phyloP scores from a whole-genome alignment of 768 basidiomycete genomes.

The Mycena capillaripes region DNA sequence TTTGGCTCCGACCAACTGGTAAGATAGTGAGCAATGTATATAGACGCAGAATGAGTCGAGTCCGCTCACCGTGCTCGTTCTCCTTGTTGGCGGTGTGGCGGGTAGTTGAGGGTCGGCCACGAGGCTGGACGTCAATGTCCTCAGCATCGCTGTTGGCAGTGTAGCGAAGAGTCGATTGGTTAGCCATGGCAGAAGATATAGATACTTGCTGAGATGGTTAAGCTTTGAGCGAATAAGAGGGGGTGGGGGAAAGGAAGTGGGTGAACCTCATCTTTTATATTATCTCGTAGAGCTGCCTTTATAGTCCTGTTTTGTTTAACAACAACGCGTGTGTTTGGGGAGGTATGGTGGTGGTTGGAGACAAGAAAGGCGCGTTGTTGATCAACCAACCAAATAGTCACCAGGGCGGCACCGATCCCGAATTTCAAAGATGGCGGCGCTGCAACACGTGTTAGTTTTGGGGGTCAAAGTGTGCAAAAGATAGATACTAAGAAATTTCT shows the following conservation, averaged over 20 bases:
- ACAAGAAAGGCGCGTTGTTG: not conserved
- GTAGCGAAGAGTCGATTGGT: too few species aligned
- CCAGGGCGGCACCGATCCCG: not conserved
- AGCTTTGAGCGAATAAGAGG: not conserved
- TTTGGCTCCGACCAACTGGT: too few species aligned
- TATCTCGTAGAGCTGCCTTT: not conserved
- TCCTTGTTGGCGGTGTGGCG: too few species aligned
- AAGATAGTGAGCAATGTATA: too few species aligned
- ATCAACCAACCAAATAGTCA: not conserved
- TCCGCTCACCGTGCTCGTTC: too few species aligned
- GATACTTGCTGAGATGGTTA: not conserved
- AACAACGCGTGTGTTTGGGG: not conserved
- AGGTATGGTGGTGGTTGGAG: slow-evolving; percentile 1
- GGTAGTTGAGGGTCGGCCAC: too few species aligned
- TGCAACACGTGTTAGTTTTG: slow-evolving; percentile 2
- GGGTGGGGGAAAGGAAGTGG: not conserved
- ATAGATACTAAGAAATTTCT: not conserved
- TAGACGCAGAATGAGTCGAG: too few species aligned
- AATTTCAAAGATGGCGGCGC: not conserved
- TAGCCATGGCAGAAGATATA: too few species aligned
- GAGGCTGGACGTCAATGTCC: too few species aligned
- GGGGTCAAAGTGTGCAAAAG: not conserved
- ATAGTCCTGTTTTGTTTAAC: not conserved
- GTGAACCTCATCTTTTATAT: not conserved
- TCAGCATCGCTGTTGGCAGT: too few species aligned